Conservation (phyloP, 2,329 filamentous ascomycete genomes). For the Colletotrichum cordylinicola region DNA sequence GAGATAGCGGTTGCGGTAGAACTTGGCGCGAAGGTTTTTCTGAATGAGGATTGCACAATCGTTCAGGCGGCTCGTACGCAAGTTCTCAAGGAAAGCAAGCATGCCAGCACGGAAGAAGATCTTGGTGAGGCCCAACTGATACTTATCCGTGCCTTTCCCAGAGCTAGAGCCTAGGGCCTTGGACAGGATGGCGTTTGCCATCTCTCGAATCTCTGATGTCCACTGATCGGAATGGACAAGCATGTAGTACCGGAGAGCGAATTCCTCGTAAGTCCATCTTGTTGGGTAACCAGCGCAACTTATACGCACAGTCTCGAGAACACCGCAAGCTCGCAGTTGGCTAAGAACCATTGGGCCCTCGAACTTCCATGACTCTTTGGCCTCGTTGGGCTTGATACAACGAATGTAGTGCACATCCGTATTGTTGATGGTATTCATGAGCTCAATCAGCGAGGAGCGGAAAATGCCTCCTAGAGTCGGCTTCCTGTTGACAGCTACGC, state of each 20-base stretch:
- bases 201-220: conserved; percentile 91
- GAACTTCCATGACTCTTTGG: conserved; percentile 96
- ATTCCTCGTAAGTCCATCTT: conserved; percentile 98
- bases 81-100: conserved; percentile 96
- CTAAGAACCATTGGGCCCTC: conserved; percentile 98
- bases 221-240: conserved; percentile 87
- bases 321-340: conserved; percentile 97
- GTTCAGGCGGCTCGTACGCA: conserved; percentile 88
- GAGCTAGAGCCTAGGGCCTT: conserved; percentile 84
- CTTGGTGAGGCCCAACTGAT: conserved; percentile 96
- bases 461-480: conserved; percentile 98
- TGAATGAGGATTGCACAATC: conserved; percentile 97
- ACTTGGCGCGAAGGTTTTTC: conserved; percentile 96
- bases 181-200: conserved; percentile 90
- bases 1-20: conserved; percentile 90
- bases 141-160: conserved; percentile 83
- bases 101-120: conserved; percentile 99
- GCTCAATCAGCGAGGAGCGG: conserved; percentile 96
- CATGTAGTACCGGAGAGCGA: conserved; percentile 98
- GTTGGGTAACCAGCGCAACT: conserved; percentile 97
- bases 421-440: conserved; percentile 97
- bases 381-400: conserved; percentile 98
- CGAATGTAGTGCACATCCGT: conserved; percentile 99
- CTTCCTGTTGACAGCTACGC: conserved; percentile 92
- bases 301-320: conserved; percentile 96